A percentile compares a stretch with the other conserved stretches of the same genome.
These are phyloP conservation scores for Tripidium arundinaceum DNA, from an alignment of 202 grass and related monocot genomes.

Conservation along the genomic window DNA sequence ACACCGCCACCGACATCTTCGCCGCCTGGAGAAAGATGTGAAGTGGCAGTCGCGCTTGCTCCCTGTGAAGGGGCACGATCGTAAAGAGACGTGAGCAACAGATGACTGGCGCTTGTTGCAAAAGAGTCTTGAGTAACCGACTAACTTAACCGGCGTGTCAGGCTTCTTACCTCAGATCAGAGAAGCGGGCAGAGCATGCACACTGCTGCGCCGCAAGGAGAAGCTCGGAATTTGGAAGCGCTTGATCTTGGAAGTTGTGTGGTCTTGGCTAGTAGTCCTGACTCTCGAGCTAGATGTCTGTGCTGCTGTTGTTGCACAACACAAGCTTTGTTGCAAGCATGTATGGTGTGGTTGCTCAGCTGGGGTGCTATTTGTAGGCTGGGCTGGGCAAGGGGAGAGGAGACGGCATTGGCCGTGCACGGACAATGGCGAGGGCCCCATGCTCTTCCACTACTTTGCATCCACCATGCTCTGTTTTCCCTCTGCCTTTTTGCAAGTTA, in stretches of 20 bases:
- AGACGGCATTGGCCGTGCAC: too few species aligned
- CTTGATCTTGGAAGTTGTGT: not conserved
- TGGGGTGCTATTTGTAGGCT: too few species aligned
- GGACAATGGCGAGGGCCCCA: too few species aligned
- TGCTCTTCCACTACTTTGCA: constrained; percentile 3
- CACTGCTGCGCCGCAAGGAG: too few species aligned
- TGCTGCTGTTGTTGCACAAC: constrained; percentile 4
- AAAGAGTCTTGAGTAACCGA: not conserved
- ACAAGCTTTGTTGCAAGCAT: not conserved
- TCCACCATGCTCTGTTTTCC: constrained; percentile 47
- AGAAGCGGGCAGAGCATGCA: not conserved
- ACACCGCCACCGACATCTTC: constrained; percentile 57
- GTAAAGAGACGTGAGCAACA: not conserved
- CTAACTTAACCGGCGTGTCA: not conserved
- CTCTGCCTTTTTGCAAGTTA: constrained; percentile 2
- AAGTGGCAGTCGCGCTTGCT: constrained; percentile 34
- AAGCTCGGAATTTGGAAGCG: not conserved
- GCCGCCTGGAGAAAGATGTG: constrained; percentile 22
- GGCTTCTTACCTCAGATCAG: constrained; percentile 19
- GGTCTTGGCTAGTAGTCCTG: constrained; percentile 1
- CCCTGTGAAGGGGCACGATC: constrained; percentile 32
- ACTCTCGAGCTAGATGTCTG: not conserved
- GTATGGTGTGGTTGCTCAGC: too few species aligned
- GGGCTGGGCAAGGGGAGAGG: too few species aligned
- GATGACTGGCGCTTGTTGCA: not conserved